Evolutionary conservation across 352 stramenopile genomes (phyloP), one percentile per base, ranked within the genome.

Genomic region (Paralagenidium karlingii): DNA sequence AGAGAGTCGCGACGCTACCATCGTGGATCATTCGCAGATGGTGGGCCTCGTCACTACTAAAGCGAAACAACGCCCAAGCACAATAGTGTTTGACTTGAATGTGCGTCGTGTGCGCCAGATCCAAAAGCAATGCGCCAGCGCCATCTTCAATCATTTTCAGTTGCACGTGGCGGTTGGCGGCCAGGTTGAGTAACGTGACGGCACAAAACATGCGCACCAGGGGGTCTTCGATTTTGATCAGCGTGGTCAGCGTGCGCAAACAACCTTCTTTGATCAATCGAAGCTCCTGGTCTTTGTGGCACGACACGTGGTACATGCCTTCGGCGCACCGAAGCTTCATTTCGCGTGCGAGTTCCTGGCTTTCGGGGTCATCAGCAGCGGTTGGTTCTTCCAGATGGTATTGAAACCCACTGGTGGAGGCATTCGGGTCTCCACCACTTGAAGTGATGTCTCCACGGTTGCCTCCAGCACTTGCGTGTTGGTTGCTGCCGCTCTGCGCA

Each of bases 11-110:
- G 15, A 87, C 76, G 7, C 67, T 60, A 24, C 76, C 76, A 31
- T 89, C 76, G 40, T 86, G 76, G 8, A 89, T 73, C 53, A 89
- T 70, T 3, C 68, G 57, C 38, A 85, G 83, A 53, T 87, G 76
- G 15, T 82, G 64, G 1, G 63, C 50, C 16, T 89, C 76, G 32
- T 89, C 71, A 22, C 71, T 61, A 5, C 69, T 80, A 21, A 89
- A 73, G n/a, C 73, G 69, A 9, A 84, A 68, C 11, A 89, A 34
- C 12, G 68, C 54, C 25, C 69, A 70, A 1, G 70, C 76, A n/a
- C 73, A 85, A 29, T 78, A 56, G 2, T 68, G 47, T 37, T 89
- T 89, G 25, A 79, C 58, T 1, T 64, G 81, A 20, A 58, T 38
- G 36, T 84, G 63, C 3, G 65, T 54, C 18, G 66, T 75, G 38